Base-by-base conservation (phyloP, 1,284 basidiomycete species). In the Bjerkandera adusta region DNA sequence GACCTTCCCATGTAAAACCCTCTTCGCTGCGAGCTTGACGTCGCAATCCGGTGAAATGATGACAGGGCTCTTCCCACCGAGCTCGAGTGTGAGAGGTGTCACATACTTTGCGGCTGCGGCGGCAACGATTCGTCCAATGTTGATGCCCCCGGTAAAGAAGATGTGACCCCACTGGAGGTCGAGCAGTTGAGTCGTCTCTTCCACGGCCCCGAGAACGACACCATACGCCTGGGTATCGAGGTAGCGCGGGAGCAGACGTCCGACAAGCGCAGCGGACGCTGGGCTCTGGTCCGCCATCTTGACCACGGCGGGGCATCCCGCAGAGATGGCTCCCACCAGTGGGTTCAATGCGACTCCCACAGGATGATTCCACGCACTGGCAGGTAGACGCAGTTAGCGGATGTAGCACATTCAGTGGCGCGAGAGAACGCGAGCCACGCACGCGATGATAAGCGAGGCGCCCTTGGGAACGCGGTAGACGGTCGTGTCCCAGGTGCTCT, bases 1-100 rank as follows among this genome's bases (percentile, higher is more conserved):
- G 13, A 77, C 64, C 67, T 92, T 94, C 43, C 91, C 91, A 80
- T 86, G 91, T 27, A 93, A 67, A 35, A 89, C 72, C 13, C 88
- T 76, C 40, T 72, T 74, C 1, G 82, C 81, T 0, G 81, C 72
- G 5, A 71, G 62, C 44, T 76, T 69, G 43, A 88, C 61, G 58
- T 89, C 79, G 51, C 75, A 76, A 40, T 71, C 75, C 1, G 83
- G 70, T 58, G 92, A 85, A 43, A 95, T 69, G 57, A 93, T 76
- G 13, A 84, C 86, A 6, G 92, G 92, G 12, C 83, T 87, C 69
- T 95, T 95, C 38, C 90, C 88, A 43, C 83, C 82, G n/a, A 86
- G 72, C 70, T 87, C 92, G 36, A 94, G 79, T 4, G 89, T 85
- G 18, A 87, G 72, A 0, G 92, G 90, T 0, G 91, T 91, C 12